Conservation (phyloP, 495 filamentous ascomycete species). For the Bombardia bombarda region DNA sequence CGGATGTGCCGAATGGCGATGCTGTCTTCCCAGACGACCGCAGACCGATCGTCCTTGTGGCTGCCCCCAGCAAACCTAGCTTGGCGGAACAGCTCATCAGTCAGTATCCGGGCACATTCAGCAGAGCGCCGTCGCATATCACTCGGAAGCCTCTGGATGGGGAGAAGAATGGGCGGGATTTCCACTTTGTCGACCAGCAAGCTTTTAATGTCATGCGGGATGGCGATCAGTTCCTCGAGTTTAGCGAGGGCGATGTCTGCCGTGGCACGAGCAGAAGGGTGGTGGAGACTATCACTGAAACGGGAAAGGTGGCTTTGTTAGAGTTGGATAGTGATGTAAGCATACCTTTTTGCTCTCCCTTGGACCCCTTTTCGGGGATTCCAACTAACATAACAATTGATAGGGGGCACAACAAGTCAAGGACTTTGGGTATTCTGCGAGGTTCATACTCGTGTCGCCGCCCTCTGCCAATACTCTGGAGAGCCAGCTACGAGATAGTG, state of each 20-base stretch:
- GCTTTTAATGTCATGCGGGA: constrained; percentile 43
- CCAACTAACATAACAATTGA: constrained; percentile 8
- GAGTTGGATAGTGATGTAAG: constrained; percentile 50
- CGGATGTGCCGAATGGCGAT: constrained; percentile 9
- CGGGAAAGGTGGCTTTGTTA: constrained; percentile 42
- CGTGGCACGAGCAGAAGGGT: constrained; percentile 40
- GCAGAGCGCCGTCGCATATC: constrained; percentile 28
- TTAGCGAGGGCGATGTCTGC: constrained; percentile 31
- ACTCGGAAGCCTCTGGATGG: constrained; percentile 35
- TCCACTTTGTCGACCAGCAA: constrained; percentile 39
- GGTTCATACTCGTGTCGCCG: constrained; percentile 66
- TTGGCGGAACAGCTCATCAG: constrained; percentile 34
- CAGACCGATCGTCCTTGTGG: constrained; percentile 39
- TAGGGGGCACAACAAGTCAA: constrained; percentile 70
- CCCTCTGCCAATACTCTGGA: constrained; percentile 57
- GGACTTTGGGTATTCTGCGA: constrained; percentile 57
- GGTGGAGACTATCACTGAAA: constrained; percentile 35
- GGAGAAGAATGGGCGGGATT: constrained; percentile 36
- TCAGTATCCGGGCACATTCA: constrained; percentile 33
- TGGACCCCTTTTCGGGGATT: background rate
- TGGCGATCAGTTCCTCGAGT: constrained; percentile 44
- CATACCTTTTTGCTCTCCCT: background rate
- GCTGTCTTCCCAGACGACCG: constrained; percentile 32
- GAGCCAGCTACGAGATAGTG: constrained; percentile 44
- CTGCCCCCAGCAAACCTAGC: constrained; percentile 28